Conservation (phyloP, 2,329 filamentous ascomycete species). For the Ophiobolus disseminans region DNA sequence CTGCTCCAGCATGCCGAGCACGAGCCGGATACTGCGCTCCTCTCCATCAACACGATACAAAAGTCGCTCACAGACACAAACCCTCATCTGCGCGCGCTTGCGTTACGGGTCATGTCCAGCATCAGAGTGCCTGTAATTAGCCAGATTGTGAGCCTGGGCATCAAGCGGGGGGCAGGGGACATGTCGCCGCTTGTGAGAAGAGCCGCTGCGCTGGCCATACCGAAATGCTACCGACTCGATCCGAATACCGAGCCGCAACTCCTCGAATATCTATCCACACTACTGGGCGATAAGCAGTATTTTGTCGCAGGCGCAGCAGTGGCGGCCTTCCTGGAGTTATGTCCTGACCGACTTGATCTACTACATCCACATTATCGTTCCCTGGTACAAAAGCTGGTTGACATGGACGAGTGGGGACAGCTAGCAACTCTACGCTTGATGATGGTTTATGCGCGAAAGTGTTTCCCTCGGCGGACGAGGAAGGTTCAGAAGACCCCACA, state of each 20-base stretch:
- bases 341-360: slow-evolving; percentile 84
- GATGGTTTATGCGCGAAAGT: slow-evolving; percentile 82
- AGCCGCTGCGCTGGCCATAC: slow-evolving; percentile 89
- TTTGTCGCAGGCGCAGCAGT: slow-evolving; percentile 96
- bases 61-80: slow-evolving; percentile 94
- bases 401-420: slow-evolving; percentile 99
- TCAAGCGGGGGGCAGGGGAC: slow-evolving; percentile 90
- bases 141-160: slow-evolving; percentile 93
- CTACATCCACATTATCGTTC: slow-evolving; percentile 89
- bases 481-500: slow-evolving; percentile 62
- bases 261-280: slow-evolving; percentile 76
- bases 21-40: slow-evolving; percentile 90
- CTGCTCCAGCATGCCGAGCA: slow-evolving; percentile 95
- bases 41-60: slow-evolving; percentile 98
- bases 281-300: slow-evolving; percentile 92
- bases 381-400: slow-evolving; percentile 87
- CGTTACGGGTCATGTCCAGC: slow-evolving; percentile 94
- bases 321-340: slow-evolving; percentile 85
- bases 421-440: slow-evolving; percentile 81
- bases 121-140: slow-evolving; percentile 98
- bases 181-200: slow-evolving; percentile 95
- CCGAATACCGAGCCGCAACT: slow-evolving; percentile 84
- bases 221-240: slow-evolving; percentile 93
- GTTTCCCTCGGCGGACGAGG: slow-evolving; percentile 76
- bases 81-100: slow-evolving; percentile 88